Conservation (phyloP, 306 rosid species). For the Acacia melanoxylon region DNA sequence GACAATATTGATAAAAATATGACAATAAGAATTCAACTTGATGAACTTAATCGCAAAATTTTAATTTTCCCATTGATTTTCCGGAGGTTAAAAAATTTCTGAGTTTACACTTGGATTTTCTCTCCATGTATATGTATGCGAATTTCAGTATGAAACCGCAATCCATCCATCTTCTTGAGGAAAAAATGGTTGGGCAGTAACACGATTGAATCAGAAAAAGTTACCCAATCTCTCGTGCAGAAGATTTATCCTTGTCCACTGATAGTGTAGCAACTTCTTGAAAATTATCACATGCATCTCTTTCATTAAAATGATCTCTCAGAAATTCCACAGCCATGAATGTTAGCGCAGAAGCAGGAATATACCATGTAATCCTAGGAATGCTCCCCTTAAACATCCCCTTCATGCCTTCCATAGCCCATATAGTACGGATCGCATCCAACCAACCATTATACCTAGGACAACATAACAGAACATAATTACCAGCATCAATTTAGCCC, state of each 20-base stretch:
- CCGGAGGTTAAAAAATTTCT: not conserved
- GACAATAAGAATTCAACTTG: not conserved
- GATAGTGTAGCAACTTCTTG: slow-evolving; percentile 51
- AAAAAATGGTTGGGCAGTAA: slow-evolving; percentile 30
- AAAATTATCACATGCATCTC: slow-evolving; percentile 24
- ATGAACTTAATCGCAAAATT: not conserved
- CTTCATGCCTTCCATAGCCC: slow-evolving; percentile 66
- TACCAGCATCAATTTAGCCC: slow-evolving; percentile 23
- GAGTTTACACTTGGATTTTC: not conserved
- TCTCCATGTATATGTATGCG: slow-evolving; percentile 5
- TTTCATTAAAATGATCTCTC: slow-evolving; percentile 62
- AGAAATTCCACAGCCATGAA: slow-evolving; percentile 92
- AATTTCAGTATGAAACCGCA: slow-evolving; percentile 28
- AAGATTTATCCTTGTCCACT: slow-evolving; percentile 49
- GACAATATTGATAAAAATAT: not conserved
- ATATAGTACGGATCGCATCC: slow-evolving; percentile 59
- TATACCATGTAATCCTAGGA: slow-evolving; percentile 87
- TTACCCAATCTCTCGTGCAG: slow-evolving; percentile 44
- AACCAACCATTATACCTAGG: slow-evolving; percentile 78
- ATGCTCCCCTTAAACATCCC: slow-evolving; percentile 86
- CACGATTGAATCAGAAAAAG: slow-evolving; percentile 11
- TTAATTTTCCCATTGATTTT: not conserved
- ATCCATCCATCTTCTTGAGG: slow-evolving; percentile 42
- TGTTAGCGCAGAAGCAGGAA: slow-evolving; percentile 93
- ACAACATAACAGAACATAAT: slow-evolving; percentile 9